phyloP scores from a whole-genome alignment of 2,329 filamentous ascomycete species.

The Ceratocystis albifundus region DNA sequence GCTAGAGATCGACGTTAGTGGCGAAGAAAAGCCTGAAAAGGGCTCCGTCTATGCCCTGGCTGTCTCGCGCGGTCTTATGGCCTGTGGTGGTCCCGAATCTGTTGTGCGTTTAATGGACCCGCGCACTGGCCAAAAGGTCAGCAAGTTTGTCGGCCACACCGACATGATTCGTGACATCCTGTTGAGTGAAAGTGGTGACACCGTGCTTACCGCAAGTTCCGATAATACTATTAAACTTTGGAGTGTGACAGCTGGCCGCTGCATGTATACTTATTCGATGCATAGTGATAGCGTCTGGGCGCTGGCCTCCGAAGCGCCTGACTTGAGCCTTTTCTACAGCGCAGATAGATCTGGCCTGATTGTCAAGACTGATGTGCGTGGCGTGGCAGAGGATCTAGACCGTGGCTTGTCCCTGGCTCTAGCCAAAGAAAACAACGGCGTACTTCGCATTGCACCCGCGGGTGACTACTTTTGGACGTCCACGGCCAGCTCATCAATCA shows the following conservation, averaged over 20 bases:
- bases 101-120: constrained; percentile 88
- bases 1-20: constrained; percentile 71
- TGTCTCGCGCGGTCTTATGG: constrained; percentile 67
- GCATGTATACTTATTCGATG: constrained; percentile 98
- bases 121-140: constrained; percentile 76
- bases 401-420: constrained; percentile 84
- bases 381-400: constrained; percentile 55
- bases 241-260: constrained; percentile 88
- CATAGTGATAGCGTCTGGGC: constrained; percentile 98
- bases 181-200: constrained; percentile 78
- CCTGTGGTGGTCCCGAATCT: constrained; percentile 87
- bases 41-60: constrained; percentile 89
- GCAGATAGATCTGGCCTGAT: constrained; percentile 83
- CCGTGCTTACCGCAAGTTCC: constrained; percentile 84
- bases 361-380: constrained; percentile 87
- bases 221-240: constrained; percentile 97
- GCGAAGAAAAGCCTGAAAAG: constrained; percentile 76
- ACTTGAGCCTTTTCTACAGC: constrained; percentile 84
- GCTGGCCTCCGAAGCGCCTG: constrained; percentile 75
- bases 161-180: constrained; percentile 88
- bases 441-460: constrained; percentile 55
- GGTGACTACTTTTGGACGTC: constrained; percentile 81
- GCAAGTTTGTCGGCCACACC: constrained; percentile 92
- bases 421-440: constrained; percentile 79
- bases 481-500: constrained; percentile 81